Conservation (phyloP, 768 basidiomycete genomes). For the Sporobolomyces roseus region DNA sequence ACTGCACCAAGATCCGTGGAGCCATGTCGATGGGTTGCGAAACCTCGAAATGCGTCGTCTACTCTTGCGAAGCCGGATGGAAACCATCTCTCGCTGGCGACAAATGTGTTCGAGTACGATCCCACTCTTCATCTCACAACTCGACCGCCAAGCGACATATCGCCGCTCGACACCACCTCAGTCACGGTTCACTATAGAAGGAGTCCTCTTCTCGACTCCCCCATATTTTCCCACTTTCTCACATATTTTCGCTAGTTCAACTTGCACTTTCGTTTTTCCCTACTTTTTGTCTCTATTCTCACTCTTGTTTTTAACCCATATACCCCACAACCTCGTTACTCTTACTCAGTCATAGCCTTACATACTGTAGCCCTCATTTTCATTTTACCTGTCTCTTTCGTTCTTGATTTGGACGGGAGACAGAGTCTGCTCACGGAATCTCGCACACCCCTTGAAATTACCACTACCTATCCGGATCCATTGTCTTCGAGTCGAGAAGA, state of each 20-base stretch:
- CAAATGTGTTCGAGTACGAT: constrained; percentile 22
- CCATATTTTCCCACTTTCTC: background rate
- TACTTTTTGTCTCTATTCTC: background rate
- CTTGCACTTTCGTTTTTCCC: background rate
- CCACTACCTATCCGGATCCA: too few species aligned
- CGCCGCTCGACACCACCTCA: constrained; percentile 7
- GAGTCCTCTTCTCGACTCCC: background rate
- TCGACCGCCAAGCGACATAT: constrained; percentile 20
- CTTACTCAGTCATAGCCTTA: too few species aligned
- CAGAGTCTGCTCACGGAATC: too few species aligned
- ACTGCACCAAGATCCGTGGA: constrained; percentile 66
- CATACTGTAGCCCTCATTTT: background rate
- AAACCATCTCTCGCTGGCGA: constrained; percentile 9
- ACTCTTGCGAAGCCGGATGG: constrained; percentile 47
- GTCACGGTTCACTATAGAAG: constrained; percentile 22
- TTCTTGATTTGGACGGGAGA: too few species aligned
- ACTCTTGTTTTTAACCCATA: background rate
- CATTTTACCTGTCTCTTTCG: background rate
- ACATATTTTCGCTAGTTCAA: background rate
- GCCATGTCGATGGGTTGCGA: constrained; percentile 50
- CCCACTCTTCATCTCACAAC: constrained; percentile 4
- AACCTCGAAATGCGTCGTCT: constrained; percentile 50
- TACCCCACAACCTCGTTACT: background rate
- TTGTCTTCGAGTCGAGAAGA: too few species aligned
- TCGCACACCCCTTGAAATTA: background rate